Conservation (phyloP, 176 grass and related monocot genomes). For the Carex parvula region DNA sequence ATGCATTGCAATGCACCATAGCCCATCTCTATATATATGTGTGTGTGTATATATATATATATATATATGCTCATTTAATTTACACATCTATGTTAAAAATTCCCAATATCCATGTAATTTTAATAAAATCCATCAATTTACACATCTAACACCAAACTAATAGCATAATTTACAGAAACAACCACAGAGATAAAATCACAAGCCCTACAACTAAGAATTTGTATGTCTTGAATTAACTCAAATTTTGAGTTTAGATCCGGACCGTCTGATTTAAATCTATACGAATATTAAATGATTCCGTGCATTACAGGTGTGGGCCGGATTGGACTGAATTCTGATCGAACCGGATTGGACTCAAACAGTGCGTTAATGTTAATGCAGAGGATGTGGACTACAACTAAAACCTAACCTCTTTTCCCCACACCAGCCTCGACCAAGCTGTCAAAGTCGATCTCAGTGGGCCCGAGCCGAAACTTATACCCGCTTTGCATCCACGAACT, state of each 20-base stretch:
- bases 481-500: conserved; percentile 80
- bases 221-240: no score
- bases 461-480: conserved; percentile 64
- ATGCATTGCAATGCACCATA: no score
- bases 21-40: no score
- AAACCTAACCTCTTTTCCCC: conserved; percentile 7
- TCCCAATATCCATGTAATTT: not conserved
- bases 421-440: conserved; percentile 47
- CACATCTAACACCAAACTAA: conserved; percentile 4
- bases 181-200: conserved; percentile 20
- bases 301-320: no score
- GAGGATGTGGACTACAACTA: not conserved
- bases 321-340: no score
- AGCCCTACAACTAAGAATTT: not conserved
- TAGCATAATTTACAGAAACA: conserved; percentile 43
- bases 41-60: no score
- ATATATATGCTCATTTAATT: not conserved
- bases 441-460: conserved; percentile 57
- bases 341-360: no score
- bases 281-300: no score
- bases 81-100: not conserved
- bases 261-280: no score
- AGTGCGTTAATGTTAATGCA: no score
- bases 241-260: no score
- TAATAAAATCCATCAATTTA: not conserved